Conservation (phyloP, 2,329 filamentous ascomycete species). For the Penicillium concentricum region DNA sequence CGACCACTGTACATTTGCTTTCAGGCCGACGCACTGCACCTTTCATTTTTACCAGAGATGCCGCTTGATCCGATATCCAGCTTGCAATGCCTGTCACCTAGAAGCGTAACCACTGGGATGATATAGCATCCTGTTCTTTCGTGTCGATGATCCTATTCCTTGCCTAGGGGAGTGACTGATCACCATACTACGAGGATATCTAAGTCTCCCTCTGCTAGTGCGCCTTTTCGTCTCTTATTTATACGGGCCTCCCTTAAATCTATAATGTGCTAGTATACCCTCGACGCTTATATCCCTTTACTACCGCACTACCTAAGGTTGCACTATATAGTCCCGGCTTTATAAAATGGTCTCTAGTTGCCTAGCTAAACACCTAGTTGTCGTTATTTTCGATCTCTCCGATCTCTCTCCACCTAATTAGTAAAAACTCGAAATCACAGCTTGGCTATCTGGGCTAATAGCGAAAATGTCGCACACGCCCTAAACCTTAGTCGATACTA, state of each 20-base stretch:
- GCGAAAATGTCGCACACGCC: slow-evolving; percentile 12
- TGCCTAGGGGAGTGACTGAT: too few relatives aligned
- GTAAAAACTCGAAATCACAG: slow-evolving; percentile 5
- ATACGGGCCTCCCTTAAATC: neutral
- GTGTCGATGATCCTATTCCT: too few relatives aligned
- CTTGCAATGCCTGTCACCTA: neutral
- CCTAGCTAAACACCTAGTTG: slow-evolving; percentile 4
- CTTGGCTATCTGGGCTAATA: slow-evolving; percentile 11
- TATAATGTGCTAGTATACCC: neutral
- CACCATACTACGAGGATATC: too few relatives aligned
- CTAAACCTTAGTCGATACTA: slow-evolving; percentile 1
- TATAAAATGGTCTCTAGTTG: slow-evolving; percentile 6
- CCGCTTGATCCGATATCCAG: neutral
- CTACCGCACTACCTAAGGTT: slow-evolving; percentile 9
- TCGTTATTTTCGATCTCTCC: slow-evolving; percentile 16
- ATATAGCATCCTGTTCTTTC: too few relatives aligned
- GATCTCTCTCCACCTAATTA: slow-evolving; percentile 3
- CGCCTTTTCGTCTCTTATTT: neutral
- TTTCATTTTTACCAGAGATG: slow-evolving; percentile 1
- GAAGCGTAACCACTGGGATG: neutral
- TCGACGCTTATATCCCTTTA: slow-evolving; percentile 6
- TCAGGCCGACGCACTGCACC: slow-evolving; percentile 9
- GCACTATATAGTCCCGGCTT: slow-evolving; percentile 11
- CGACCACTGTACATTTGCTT: neutral
- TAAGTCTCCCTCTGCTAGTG: neutral